Evolutionary conservation across 2,329 filamentous ascomycete genomes (phyloP), one percentile per base, ranked within the genome.

Genomic region (Annulohypoxylon truncatum): DNA sequence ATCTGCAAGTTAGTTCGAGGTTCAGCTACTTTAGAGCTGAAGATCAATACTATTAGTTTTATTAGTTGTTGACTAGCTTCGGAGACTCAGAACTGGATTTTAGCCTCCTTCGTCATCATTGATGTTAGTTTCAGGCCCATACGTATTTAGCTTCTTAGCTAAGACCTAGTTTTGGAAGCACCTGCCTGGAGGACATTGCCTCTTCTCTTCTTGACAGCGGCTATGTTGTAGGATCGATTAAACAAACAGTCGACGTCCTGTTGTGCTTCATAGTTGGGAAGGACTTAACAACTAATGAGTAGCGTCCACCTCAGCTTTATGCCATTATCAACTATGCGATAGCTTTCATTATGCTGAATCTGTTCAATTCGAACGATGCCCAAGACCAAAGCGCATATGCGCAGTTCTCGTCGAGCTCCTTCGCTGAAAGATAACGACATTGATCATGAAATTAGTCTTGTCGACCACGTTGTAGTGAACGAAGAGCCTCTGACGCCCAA

Each of bases 401-500:
- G 82, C 71, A 84, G 81, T 70, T 87, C 84, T 68, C 87, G 87
- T 73, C 87, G 88, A 73, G 84, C 81, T 35, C 76, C 81, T 54
- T 80, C 81, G 60, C 81, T 89, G 61, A 84, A 85, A 76, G 87
- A 89, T 69, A 81, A 79, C 75, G 87, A 90, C 71, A 90, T 90
- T 74, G 89, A 91, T 73, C 91, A 92, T 78, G 89, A 90, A 76
- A 94, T 94, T 74, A 80, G 77, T 70, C 86, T 94, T 35, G 82
- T 92, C 70, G 90, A 93, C 77, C 80, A 83, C 60, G 82, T 73
- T 67, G 75, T 66, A 31, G 26, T 52, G 35, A 46, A 59, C 33
- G 63, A 57, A 10, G 68, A 66, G 8, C 13, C 67, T 51, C 52
- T 56, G 33, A 75, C 64, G 33, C 15, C 68, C 48, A 60, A 48